Conservation (phyloP, 2,329 filamentous ascomycete species). For the Colletotrichum ledebouriae region DNA sequence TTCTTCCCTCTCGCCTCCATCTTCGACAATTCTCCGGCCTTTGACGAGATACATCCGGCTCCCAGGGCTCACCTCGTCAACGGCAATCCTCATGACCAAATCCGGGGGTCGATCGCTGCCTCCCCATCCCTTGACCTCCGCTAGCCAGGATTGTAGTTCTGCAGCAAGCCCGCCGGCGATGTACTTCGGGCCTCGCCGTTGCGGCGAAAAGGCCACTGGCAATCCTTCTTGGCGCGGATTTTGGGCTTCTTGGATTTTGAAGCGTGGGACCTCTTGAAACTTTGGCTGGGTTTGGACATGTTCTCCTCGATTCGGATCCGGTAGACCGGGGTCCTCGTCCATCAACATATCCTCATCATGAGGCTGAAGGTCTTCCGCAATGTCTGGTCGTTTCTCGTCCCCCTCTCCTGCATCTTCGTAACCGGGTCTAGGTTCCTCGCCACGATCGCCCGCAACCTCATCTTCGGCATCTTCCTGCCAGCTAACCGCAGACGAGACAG, state of each 20-base stretch:
- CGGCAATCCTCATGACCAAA: constrained; percentile 45
- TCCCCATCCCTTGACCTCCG: constrained; percentile 55
- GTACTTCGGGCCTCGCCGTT: constrained; percentile 52
- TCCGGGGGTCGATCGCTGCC: constrained; percentile 32
- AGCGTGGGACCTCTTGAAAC: constrained; percentile 56
- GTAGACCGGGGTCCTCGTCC: constrained; percentile 38
- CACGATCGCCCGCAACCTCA: not conserved
- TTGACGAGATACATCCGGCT: constrained; percentile 53
- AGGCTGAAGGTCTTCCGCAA: not conserved
- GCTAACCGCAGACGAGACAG: constrained; percentile 42
- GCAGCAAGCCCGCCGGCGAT: constrained; percentile 55
- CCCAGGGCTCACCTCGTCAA: constrained; percentile 51
- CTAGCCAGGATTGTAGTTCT: constrained; percentile 57
- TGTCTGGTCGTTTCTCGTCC: not conserved
- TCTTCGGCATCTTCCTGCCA: constrained; percentile 22
- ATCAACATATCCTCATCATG: constrained; percentile 24
- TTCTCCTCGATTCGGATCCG: not conserved
- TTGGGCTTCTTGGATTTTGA: constrained; percentile 51
- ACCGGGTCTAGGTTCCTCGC: not conserved
- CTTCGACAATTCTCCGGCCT: constrained; percentile 41
- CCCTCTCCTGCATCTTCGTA: not conserved
- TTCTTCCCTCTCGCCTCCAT: constrained; percentile 8
- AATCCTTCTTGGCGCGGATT: constrained; percentile 42
- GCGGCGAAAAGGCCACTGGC: constrained; percentile 53
- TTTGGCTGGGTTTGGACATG: constrained; percentile 51